These are phyloP conservation scores for Chytriomyces sp. DNA, from an alignment of 192 early-diverging fungal genomes.

Conservation along the genomic window DNA sequence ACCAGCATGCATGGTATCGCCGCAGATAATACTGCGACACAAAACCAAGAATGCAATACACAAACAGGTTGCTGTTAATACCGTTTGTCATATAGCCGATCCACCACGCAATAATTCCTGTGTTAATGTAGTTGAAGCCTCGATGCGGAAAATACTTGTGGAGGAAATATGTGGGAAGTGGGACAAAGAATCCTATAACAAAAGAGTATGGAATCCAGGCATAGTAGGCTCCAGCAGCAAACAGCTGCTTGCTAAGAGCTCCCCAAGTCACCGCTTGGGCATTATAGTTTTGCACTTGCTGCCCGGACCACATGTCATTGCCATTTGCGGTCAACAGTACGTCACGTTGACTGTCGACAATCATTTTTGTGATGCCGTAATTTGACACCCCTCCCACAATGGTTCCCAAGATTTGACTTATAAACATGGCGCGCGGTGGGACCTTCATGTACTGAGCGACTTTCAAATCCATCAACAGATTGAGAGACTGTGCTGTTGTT, in stretches of 20 bases:
- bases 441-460: slow-evolving; percentile 75
- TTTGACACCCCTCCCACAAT: slow-evolving; percentile 46
- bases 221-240: slow-evolving; percentile 65
- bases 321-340: slow-evolving; percentile 35
- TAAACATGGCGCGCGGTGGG: slow-evolving; percentile 73
- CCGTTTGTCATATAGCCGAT: slow-evolving; percentile 47
- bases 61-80: slow-evolving; percentile 14
- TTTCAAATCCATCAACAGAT: slow-evolving; percentile 61
- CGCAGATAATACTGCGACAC: slow-evolving; percentile 74
- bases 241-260: slow-evolving; percentile 57
- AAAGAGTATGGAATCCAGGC: slow-evolving; percentile 41
- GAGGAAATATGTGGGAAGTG: slow-evolving; percentile 70
- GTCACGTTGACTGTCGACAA: slow-evolving; percentile 6
- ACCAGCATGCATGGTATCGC: slow-evolving; percentile 63
- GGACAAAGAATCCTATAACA: slow-evolving; percentile 56
- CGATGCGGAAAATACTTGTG: slow-evolving; percentile 63
- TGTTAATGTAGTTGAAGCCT: slow-evolving; percentile 71
- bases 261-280: slow-evolving; percentile 82
- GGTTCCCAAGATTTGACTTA: slow-evolving; percentile 71
- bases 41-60: slow-evolving; percentile 56
- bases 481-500: slow-evolving; percentile 60
- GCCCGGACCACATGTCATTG: slow-evolving; percentile 69
- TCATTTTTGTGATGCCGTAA: slow-evolving; percentile 25
- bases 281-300: slow-evolving; percentile 61
- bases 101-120: slow-evolving; percentile 65